Evolutionary conservation across 2,329 filamentous ascomycete genomes (phyloP).

Genomic region (Cordyceps farinosa): DNA sequence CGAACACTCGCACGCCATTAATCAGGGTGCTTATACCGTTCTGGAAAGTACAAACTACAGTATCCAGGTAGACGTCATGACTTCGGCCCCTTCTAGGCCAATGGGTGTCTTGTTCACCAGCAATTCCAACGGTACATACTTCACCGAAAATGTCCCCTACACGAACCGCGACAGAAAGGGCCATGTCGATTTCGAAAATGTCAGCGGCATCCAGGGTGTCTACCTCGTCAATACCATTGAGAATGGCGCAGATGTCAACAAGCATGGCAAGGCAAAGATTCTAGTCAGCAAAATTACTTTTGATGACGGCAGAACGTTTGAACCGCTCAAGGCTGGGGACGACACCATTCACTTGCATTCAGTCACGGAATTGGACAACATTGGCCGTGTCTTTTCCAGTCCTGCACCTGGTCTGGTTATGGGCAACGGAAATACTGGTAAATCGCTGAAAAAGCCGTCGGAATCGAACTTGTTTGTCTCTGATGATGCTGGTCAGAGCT

Average conservation of each 20-base stretch:
- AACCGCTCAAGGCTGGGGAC: slow-evolving; percentile 64
- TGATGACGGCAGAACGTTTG: slow-evolving; percentile 87
- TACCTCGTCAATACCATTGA: slow-evolving; percentile 85
- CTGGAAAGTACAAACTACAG: slow-evolving; percentile 97
- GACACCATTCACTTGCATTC: slow-evolving; percentile 84
- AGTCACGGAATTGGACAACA: slow-evolving; percentile 77
- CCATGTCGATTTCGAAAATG: slow-evolving; percentile 91
- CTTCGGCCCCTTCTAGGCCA: slow-evolving; percentile 56
- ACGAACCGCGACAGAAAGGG: slow-evolving; percentile 78
- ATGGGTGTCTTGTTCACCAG: slow-evolving; percentile 92
- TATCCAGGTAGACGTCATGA: slow-evolving; percentile 93
- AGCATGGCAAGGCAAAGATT: slow-evolving; percentile 56
- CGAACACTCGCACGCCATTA: slow-evolving; percentile 64
- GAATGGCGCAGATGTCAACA: slow-evolving; percentile 74
- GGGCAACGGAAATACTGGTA: slow-evolving; percentile 88
- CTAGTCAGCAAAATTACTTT: slow-evolving; percentile 84
- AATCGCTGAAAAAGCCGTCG: slow-evolving; percentile 63
- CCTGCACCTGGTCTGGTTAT: slow-evolving; percentile 90
- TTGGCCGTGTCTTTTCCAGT: slow-evolving; percentile 87
- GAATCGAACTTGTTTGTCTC: slow-evolving; percentile 84
- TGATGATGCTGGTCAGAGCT: slow-evolving; percentile 83
- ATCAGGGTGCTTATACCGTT: slow-evolving; percentile 87
- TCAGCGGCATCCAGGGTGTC: slow-evolving; percentile 86
- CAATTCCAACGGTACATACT: slow-evolving; percentile 96
- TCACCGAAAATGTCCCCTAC: slow-evolving; percentile 85